Evolutionary conservation across 1,284 basidiomycete genomes (phyloP), one percentile per base, ranked within the genome.

Genomic region (Marasmius sp.): DNA sequence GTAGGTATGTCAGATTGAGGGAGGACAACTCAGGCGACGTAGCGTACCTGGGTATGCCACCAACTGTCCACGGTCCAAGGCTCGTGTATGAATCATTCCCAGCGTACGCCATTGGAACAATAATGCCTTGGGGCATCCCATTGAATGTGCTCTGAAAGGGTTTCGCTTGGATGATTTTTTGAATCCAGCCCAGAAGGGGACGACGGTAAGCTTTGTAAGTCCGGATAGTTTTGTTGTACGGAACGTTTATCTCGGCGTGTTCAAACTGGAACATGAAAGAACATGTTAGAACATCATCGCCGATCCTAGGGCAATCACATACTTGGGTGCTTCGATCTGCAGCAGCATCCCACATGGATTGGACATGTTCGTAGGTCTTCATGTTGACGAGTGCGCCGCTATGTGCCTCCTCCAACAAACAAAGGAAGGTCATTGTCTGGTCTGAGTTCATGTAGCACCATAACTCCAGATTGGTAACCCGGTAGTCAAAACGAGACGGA

Each of bases 101-200:
- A 52, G 6, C 33, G 6, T 11, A 16, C 34, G 7, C 50, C 50
- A n/a, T 52, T 33, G 27, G 34, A 52, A 11, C 27, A 16, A 52
- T 52, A 52, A n/a, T 52, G 18, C 16, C 50, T 10, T 39, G 65
- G 57, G 2, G 68, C 69, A 66, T 74, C 66, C 61, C 70, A 72
- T 14, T 63, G 12, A 34, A 66, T 71, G 18, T 70, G 59, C 1
- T 64, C 62, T 6, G 59, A 63, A 7, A 72, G 48, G 0, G 33
- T 14, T 2, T 64, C 65, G 54, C 72, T 59, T 57, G 11, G 3
- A 73, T 37, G 9, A 67, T 8, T 11, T 67, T 59, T 14, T 59
- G 12, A n/a, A 60, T 61, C 68, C 70, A 72, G 20, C 59, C 33
- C 58, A 53, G 60, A 34, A 64, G 50, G 6, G 60, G 43, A 4